These are phyloP conservation scores for Canna indica DNA, from an alignment of 176 grass and related monocot species.

Conservation along the genomic window DNA sequence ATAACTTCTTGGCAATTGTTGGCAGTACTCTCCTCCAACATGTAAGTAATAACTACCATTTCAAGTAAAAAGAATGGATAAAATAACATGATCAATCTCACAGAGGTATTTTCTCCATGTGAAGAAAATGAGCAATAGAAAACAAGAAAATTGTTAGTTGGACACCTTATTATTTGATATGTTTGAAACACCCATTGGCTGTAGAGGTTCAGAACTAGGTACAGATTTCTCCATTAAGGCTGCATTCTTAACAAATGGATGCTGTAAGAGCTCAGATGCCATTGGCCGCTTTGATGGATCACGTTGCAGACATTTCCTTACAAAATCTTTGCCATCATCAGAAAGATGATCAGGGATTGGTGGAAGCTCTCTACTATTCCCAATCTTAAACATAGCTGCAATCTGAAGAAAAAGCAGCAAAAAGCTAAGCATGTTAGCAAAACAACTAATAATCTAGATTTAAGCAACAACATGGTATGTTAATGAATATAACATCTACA, in stretches of 20 bases:
- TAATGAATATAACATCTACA: not conserved
- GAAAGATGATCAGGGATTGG: conserved; percentile 87
- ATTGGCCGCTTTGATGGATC: conserved; percentile 71
- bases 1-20: not conserved
- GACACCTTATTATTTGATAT: conserved; percentile 45
- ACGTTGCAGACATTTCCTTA: conserved; percentile 62
- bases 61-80: not conserved
- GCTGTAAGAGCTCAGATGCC: conserved; percentile 78
- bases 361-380: conserved; percentile 92
- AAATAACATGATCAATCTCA: not conserved
- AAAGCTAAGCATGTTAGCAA: conserved; percentile 16
- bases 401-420: conserved; percentile 34
- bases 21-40: not conserved
- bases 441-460: conserved; percentile 11
- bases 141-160: not conserved
- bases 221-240: conserved; percentile 49
- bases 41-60: not conserved
- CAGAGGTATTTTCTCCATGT: not conserved
- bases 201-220: conserved; percentile 36
- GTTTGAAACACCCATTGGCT: conserved; percentile 33
- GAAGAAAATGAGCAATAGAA: not conserved
- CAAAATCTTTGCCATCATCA: conserved; percentile 77
- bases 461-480: not conserved
- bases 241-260: conserved; percentile 72
- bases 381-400: conserved; percentile 96